These are phyloP conservation scores for Guadua angustifolia DNA, from an alignment of 176 grass and related monocot species.

Conservation along the genomic window DNA sequence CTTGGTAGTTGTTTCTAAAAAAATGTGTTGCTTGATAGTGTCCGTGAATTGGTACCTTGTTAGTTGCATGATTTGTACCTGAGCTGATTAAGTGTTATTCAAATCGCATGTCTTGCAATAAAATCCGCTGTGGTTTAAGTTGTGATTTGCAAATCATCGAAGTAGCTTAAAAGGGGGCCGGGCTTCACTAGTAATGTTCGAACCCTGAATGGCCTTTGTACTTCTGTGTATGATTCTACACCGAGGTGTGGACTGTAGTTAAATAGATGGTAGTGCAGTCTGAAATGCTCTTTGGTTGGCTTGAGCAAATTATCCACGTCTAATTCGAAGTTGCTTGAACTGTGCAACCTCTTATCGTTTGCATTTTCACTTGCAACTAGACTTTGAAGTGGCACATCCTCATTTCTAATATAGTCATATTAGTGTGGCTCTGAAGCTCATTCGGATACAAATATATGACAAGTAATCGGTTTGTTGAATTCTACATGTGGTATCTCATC, in stretches of 20 bases:
- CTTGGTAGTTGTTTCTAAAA: neutral
- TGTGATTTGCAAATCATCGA: neutral
- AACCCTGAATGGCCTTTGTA: neutral
- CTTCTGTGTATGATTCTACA: neutral
- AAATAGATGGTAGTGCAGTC: neutral
- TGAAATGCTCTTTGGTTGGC: neutral
- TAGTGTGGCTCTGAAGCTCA: neutral
- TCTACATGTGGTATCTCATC: neutral
- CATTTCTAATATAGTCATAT: neutral
- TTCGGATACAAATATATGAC: neutral
- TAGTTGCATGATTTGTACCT: neutral
- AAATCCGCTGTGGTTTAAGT: neutral
- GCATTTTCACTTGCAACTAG: neutral
- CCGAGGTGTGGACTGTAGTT: neutral
- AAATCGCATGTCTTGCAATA: neutral
- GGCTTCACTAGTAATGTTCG: neutral
- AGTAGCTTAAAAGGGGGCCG: neutral
- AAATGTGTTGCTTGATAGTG: neutral
- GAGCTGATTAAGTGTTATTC: neutral
- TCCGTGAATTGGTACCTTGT: neutral
- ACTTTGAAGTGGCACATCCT: neutral
- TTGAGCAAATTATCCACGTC: neutral
- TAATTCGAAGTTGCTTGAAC: neutral
- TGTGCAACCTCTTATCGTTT: neutral
- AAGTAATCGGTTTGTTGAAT: neutral